Conservation (phyloP, 441 rosid species). For the Brassica balearica region DNA sequence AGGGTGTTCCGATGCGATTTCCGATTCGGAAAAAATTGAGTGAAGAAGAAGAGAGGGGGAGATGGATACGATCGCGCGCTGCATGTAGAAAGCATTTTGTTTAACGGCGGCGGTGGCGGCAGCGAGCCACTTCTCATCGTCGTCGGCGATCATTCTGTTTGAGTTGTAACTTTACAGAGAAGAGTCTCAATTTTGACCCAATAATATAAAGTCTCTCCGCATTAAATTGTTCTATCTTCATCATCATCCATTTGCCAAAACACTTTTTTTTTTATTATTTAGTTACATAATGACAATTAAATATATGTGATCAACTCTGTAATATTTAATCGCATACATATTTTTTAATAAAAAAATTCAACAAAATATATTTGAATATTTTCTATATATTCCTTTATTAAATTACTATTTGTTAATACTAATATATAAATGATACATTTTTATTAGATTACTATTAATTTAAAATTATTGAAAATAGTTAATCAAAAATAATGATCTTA, state of each 20-base stretch:
- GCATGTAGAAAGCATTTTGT: conserved; percentile 97
- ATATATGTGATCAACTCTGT: not conserved
- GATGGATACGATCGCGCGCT: conserved; percentile 85
- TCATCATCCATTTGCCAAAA: conserved; percentile 2
- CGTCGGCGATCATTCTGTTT: conserved; percentile 77
- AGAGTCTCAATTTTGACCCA: conserved; percentile 35
- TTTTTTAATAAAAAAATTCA: not conserved
- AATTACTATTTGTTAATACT: not conserved
- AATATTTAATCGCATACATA: not conserved
- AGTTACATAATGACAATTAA: not conserved
- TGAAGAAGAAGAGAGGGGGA: conserved; percentile 15
- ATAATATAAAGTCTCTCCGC: not conserved
- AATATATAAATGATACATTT: too few species aligned
- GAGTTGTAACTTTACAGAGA: conserved; percentile 16
- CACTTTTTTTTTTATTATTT: not conserved
- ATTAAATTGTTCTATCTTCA: conserved; percentile 14
- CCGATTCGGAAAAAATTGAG: conserved; percentile 1
- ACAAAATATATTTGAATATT: not conserved
- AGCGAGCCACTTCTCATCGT: conserved; percentile 97
- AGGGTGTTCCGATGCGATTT: conserved; percentile 30
- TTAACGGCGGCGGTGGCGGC: conserved; percentile 90
- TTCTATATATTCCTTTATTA: not conserved
- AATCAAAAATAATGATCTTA: too few species aligned
- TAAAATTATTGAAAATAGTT: too few species aligned
- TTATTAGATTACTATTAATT: too few species aligned